phyloP scores from a whole-genome alignment of 495 filamentous ascomycete species.

The Xylaria acuta region DNA sequence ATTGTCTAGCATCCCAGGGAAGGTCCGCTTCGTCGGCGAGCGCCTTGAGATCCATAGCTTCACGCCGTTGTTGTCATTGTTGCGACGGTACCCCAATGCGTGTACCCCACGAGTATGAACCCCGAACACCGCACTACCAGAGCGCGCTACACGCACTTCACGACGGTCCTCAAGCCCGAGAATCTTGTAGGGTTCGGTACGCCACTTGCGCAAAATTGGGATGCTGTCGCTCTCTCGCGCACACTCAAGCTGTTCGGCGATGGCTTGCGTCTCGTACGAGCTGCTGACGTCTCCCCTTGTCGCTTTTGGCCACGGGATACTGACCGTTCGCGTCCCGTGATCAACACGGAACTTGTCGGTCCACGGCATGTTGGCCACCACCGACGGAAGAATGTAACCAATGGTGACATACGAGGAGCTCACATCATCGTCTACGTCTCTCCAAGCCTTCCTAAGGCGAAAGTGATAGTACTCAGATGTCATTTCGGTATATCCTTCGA shows the following conservation, averaged over 20 bases:
- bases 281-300: neutral
- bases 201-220: no score
- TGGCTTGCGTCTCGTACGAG: constrained; percentile 27
- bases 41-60: no score
- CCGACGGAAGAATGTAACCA: constrained; percentile 43
- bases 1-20: no score
- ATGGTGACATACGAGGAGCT: neutral
- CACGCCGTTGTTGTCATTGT: no score
- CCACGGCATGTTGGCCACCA: constrained; percentile 49
- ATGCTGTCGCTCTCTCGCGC: no score
- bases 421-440: neutral
- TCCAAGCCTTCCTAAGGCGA: neutral
- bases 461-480: neutral
- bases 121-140: no score
- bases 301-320: neutral
- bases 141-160: no score
- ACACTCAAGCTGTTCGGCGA: constrained; percentile 32
- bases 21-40: no score
- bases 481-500: neutral
- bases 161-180: constrained; percentile 40
- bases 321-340: constrained; percentile 34
- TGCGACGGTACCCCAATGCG: no score
- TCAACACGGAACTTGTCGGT: constrained; percentile 41
- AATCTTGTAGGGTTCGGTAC: constrained; percentile 50
- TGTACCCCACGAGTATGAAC: no score